Evolutionary conservation across 257 asterid species (phyloP).

Genomic region (Marsdenia floribunda): DNA sequence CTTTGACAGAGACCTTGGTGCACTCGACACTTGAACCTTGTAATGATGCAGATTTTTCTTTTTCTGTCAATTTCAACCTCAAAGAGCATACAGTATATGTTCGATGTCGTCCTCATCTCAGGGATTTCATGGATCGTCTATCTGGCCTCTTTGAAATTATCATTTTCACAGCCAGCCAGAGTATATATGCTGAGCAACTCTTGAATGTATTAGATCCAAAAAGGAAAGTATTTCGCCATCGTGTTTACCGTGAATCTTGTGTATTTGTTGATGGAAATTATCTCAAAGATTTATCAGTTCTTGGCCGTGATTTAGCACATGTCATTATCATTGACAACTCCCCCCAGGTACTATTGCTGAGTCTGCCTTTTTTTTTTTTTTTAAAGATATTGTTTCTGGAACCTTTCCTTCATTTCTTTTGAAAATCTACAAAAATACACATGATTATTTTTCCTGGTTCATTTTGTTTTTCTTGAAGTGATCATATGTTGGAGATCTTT

Average conservation of each 20-base stretch:
- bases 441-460: background rate
- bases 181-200: conserved; percentile 92
- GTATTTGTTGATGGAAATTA: conserved; percentile 86
- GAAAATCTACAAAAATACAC: background rate
- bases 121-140: conserved; percentile 71
- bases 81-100: conserved; percentile 75
- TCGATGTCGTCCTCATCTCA: conserved; percentile 86
- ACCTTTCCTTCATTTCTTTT: too few relatives aligned
- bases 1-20: conserved; percentile 95
- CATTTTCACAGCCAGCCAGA: conserved; percentile 96
- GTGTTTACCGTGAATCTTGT: conserved; percentile 93
- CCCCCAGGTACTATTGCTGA: conserved; percentile 67
- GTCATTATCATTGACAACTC: conserved; percentile 90
- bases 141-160: conserved; percentile 76
- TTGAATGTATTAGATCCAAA: conserved; percentile 84
- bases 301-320: conserved; percentile 89
- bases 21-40: conserved; percentile 94
- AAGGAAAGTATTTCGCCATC: conserved; percentile 88
- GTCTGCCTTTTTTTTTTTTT: background rate
- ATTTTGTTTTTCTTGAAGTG: background rate
- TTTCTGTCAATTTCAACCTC: conserved; percentile 72
- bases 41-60: conserved; percentile 80
- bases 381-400: too few relatives aligned
- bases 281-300: conserved; percentile 90
- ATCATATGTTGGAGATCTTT: background rate